Percentiles rank a stretch among this genome's conserved stretches.
These are phyloP conservation scores for Epicoccum sorghinum DNA, from an alignment of 2,329 filamentous ascomycete genomes.

Conservation along the genomic window DNA sequence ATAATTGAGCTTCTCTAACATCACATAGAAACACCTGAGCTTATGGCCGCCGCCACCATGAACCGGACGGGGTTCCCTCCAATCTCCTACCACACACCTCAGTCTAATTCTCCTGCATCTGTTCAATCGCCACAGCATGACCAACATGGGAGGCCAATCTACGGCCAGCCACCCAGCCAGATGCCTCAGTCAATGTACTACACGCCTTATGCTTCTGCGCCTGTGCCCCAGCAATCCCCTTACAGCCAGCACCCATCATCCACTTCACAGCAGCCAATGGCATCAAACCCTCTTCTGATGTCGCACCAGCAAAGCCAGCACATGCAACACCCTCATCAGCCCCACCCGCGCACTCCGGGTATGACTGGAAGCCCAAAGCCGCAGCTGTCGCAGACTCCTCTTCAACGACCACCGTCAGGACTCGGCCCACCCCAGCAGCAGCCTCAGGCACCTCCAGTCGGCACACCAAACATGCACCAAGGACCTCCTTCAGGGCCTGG, in stretches of 20 bases:
- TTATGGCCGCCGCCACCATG: conserved; percentile 72
- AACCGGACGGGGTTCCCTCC: conserved; percentile 75
- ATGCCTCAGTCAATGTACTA: conserved; percentile 87
- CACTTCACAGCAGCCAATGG: conserved; percentile 63
- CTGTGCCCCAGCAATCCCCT: conserved; percentile 61
- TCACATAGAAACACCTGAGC: conserved; percentile 74
- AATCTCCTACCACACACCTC: conserved; percentile 87
- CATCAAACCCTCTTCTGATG: conserved; percentile 57
- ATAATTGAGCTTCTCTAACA: conserved; percentile 51
- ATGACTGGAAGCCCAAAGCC: conserved; percentile 67
- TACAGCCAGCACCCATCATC: conserved; percentile 63
- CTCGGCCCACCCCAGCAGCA: conserved; percentile 49
- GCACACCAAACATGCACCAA: conserved; percentile 49
- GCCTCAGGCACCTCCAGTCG: conserved; percentile 49
- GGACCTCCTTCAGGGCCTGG: conserved; percentile 52
- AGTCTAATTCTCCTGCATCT: conserved; percentile 92
- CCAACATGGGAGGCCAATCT: conserved; percentile 81
- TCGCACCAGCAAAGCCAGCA: conserved; percentile 55
- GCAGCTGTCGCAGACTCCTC: conserved; percentile 55
- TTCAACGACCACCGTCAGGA: conserved; percentile 64
- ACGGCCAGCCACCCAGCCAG: conserved; percentile 78
- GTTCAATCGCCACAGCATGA: conserved; percentile 93
- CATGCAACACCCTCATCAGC: conserved; percentile 50
- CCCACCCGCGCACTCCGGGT: conserved; percentile 59
- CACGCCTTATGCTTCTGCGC: conserved; percentile 54